A percentile compares a stretch with the other conserved stretches of the same genome.
phyloP scores from a whole-genome alignment of 2,329 filamentous ascomycete genomes.

The Cytospora mali region DNA sequence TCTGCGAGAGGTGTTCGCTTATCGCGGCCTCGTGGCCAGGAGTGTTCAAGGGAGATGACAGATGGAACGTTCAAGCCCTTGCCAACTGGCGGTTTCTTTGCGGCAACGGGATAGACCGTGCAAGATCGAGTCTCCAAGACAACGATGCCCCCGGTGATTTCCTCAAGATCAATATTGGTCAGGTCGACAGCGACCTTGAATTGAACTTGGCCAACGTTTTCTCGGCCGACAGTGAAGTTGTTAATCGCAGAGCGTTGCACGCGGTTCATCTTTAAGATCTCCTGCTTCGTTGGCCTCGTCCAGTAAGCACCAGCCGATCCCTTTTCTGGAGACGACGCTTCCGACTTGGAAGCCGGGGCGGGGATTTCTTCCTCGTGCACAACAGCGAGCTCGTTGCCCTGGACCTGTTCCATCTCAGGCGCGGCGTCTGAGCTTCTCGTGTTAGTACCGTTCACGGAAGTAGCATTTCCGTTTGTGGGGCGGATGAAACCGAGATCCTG shows the following conservation, averaged over 20 bases:
- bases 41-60: conserved; percentile 85
- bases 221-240: conserved; percentile 79
- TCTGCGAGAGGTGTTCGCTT: conserved; percentile 57
- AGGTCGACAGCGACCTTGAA: conserved; percentile 86
- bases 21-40: conserved; percentile 76
- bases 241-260: conserved; percentile 74
- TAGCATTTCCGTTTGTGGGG: conserved; percentile 47
- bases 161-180: conserved; percentile 74
- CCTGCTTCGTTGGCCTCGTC: conserved; percentile 75
- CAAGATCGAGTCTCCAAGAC: conserved; percentile 75
- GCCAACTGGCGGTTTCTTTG: conserved; percentile 80
- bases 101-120: conserved; percentile 80
- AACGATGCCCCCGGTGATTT: conserved; percentile 78
- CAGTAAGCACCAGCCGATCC: conserved; percentile 75
- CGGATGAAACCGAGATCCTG: conserved; percentile 64
- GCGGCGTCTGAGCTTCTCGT: conserved; percentile 28
- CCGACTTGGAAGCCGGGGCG: conserved; percentile 34
- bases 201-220: conserved; percentile 76
- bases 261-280: conserved; percentile 78
- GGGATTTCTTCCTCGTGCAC: conserved; percentile 71
- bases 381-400: conserved; percentile 75
- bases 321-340: conserved; percentile 41
- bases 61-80: conserved; percentile 92
- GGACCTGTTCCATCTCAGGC: conserved; percentile 69
- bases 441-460: conserved; percentile 49